These are phyloP conservation scores for Mycena rosella DNA, from an alignment of 768 basidiomycete species.

Conservation along the genomic window DNA sequence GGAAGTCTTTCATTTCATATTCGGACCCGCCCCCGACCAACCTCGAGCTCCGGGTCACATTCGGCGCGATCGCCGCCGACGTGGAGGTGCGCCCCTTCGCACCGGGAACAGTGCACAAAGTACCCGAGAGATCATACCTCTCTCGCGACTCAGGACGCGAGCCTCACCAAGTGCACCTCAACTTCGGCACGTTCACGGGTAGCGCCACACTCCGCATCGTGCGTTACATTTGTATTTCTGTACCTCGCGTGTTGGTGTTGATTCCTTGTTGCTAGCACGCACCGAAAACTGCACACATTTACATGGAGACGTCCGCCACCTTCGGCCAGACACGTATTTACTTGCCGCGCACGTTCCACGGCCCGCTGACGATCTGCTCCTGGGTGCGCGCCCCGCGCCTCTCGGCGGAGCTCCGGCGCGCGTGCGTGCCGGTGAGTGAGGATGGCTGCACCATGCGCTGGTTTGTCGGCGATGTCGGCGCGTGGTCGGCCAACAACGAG, in stretches of 20 bases:
- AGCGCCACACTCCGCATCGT: conserved; percentile 2
- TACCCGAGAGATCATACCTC: too few relatives aligned
- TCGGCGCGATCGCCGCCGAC: not conserved
- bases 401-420: not conserved
- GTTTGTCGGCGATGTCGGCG: conserved; percentile 19
- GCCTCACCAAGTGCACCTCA: not conserved
- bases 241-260: not conserved
- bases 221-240: not conserved
- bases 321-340: not conserved
- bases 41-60: not conserved
- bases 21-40: not conserved
- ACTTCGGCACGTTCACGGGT: not conserved
- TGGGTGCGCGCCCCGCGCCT: conserved; percentile 1
- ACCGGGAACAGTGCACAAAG: not conserved
- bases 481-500: not conserved
- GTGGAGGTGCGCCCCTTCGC: not conserved
- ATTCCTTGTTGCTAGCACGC: not conserved
- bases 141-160: not conserved
- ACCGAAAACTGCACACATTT: not conserved
- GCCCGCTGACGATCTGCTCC: conserved; percentile 3
- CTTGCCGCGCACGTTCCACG: conserved; percentile 3
- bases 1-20: too few relatives aligned
- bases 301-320: not conserved
- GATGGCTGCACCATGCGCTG: not conserved
- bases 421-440: not conserved